Conservation (phyloP, 345 rosid species). For the Syzygium oleosum region DNA sequence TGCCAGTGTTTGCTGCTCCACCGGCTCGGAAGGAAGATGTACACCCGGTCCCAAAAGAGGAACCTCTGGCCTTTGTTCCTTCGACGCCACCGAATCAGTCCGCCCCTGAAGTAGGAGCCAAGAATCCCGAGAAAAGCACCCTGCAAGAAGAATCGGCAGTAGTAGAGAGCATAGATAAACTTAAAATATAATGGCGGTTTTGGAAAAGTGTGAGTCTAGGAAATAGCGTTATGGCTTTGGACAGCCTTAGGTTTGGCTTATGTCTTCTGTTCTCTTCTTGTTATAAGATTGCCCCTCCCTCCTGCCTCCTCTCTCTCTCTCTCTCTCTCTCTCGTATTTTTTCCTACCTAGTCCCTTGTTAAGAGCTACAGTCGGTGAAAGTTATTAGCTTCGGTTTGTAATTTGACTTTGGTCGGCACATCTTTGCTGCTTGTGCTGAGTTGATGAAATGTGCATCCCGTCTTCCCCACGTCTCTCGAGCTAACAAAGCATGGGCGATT, state of each 20-base stretch:
- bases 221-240: neutral
- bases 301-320: neutral
- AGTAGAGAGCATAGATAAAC: conserved; percentile 41
- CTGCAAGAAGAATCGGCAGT: conserved; percentile 21
- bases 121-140: conserved; percentile 20
- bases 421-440: neutral
- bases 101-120: conserved; percentile 2
- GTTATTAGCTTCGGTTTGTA: conserved; percentile 1
- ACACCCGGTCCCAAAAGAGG: conserved; percentile 4
- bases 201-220: neutral
- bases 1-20: conserved; percentile 67
- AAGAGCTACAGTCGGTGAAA: neutral
- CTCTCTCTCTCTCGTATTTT: neutral
- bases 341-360: neutral
- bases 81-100: conserved; percentile 5
- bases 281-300: neutral
- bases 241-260: conserved; percentile 1
- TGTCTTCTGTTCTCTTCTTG: neutral
- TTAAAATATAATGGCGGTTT: conserved; percentile 30
- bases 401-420: neutral
- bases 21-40: conserved; percentile 31
- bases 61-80: neutral
- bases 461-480: neutral
- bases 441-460: neutral
- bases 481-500: neutral